phyloP scores from a whole-genome alignment of 2,329 filamentous ascomycete species.

The Microcyclospora pomicola region DNA sequence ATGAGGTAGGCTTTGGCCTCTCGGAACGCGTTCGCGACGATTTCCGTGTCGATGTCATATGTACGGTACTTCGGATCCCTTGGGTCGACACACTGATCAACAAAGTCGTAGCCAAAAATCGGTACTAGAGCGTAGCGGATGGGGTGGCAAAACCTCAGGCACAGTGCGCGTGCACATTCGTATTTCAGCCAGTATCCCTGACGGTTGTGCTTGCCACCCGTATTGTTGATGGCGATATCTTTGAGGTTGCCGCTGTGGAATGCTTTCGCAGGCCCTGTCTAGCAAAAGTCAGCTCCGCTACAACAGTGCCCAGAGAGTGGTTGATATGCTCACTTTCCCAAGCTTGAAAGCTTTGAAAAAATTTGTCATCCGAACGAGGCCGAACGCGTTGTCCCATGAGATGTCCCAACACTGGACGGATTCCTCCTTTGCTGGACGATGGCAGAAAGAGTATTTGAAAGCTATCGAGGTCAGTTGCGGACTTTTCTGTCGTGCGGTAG shows the following conservation, averaged over 20 bases:
- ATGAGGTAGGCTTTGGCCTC: slow-evolving; percentile 25
- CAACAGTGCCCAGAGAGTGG: slow-evolving; percentile 1
- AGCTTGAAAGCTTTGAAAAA: slow-evolving; percentile 88
- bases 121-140: slow-evolving; percentile 81
- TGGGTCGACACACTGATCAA: slow-evolving; percentile 52
- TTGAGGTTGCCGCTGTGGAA: slow-evolving; percentile 57
- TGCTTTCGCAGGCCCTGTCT: slow-evolving; percentile 85
- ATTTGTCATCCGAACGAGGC: slow-evolving; percentile 82
- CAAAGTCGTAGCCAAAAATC: slow-evolving; percentile 75
- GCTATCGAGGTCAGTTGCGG: too few species aligned
- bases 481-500: too few species aligned
- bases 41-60: slow-evolving; percentile 28
- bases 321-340: slow-evolving; percentile 50
- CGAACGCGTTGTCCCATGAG: slow-evolving; percentile 96
- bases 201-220: slow-evolving; percentile 74
- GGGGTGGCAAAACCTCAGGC: slow-evolving; percentile 73
- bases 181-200: slow-evolving; percentile 99
- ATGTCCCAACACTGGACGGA: slow-evolving; percentile 45
- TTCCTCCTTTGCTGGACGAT: too few species aligned
- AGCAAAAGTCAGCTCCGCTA: background rate
- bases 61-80: slow-evolving; percentile 43
- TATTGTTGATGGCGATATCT: slow-evolving; percentile 89
- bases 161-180: slow-evolving; percentile 69
- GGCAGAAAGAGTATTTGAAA: too few species aligned
- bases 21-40: slow-evolving; percentile 24